Evolutionary conservation across 331 rosid genomes (phyloP).

Genomic region (Prunus yedoensis): DNA sequence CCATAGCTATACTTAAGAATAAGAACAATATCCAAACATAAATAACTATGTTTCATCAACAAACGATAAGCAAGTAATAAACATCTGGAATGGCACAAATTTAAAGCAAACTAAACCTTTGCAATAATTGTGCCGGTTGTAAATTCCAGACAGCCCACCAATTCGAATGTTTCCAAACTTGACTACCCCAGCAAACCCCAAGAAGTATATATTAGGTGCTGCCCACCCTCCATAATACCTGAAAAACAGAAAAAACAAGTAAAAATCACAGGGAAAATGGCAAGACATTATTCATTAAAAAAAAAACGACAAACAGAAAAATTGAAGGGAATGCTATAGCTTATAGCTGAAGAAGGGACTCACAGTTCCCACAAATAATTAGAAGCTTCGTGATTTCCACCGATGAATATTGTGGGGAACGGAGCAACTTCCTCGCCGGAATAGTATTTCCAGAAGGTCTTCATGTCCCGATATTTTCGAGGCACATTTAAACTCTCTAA

Average conservation of each 20-base stretch:
- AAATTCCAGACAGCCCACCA: slow-evolving; percentile 95
- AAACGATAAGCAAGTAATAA: not conserved
- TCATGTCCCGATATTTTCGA: slow-evolving; percentile 54
- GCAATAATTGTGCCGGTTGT: slow-evolving; percentile 63
- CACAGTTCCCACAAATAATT: slow-evolving; percentile 93
- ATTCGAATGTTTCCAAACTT: slow-evolving; percentile 90
- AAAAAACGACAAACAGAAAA: not conserved
- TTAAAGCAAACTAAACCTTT: slow-evolving; percentile 49
- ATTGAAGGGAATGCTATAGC: not conserved
- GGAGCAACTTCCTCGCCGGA: slow-evolving; percentile 81
- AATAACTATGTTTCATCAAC: not conserved
- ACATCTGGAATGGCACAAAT: not conserved
- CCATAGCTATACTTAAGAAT: not conserved
- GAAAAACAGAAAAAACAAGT: not conserved
- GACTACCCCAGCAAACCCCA: slow-evolving; percentile 89
- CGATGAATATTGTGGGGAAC: slow-evolving; percentile 86
- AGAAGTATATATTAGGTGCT: slow-evolving; percentile 89
- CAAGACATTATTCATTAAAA: not conserved
- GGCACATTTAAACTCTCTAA: slow-evolving; percentile 78
- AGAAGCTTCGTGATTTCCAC: slow-evolving; percentile 97
- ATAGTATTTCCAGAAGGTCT: slow-evolving; percentile 95
- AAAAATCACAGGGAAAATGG: not conserved
- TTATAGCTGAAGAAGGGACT: slow-evolving; percentile 27
- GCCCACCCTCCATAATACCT: slow-evolving; percentile 98
- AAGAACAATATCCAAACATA: not conserved